These are phyloP conservation scores for Brassica balearica DNA, from an alignment of 441 rosid species.

Conservation along the genomic window DNA sequence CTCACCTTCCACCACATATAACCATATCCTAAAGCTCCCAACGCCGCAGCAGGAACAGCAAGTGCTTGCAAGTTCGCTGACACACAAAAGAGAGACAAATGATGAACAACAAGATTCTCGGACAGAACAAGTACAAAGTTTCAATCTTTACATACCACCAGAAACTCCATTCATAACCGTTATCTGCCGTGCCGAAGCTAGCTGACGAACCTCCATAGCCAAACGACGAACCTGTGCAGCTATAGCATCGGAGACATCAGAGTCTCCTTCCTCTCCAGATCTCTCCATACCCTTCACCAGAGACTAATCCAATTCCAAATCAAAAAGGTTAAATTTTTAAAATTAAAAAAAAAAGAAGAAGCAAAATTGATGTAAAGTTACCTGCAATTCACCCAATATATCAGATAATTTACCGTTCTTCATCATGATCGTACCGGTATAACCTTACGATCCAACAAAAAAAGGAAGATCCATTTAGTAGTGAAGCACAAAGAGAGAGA, in stretches of 20 bases:
- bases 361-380: conserved; percentile 19
- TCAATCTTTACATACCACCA: conserved; percentile 51
- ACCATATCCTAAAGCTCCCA: conserved; percentile 93
- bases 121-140: conserved; percentile 12
- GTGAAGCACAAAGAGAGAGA: neutral
- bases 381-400: conserved; percentile 81
- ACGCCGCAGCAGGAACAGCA: conserved; percentile 76
- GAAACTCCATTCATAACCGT: conserved; percentile 80
- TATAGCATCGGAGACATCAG: conserved; percentile 59
- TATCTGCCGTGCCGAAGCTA: conserved; percentile 71
- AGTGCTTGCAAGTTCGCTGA: conserved; percentile 66
- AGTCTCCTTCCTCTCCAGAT: conserved; percentile 52
- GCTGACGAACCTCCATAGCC: conserved; percentile 71
- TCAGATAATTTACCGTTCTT: conserved; percentile 84
- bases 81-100: neutral
- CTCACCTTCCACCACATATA: conserved; percentile 99
- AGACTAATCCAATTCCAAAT: conserved; percentile 42
- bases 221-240: conserved; percentile 64
- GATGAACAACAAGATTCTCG: neutral
- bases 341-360: no score
- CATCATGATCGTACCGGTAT: conserved; percentile 72
- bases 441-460: conserved; percentile 51
- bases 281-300: conserved; percentile 62
- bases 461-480: neutral
- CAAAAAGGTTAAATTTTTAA: neutral